Conservation (phyloP, 176 grass and related monocot genomes). For the Chrysopogon serrulatus region DNA sequence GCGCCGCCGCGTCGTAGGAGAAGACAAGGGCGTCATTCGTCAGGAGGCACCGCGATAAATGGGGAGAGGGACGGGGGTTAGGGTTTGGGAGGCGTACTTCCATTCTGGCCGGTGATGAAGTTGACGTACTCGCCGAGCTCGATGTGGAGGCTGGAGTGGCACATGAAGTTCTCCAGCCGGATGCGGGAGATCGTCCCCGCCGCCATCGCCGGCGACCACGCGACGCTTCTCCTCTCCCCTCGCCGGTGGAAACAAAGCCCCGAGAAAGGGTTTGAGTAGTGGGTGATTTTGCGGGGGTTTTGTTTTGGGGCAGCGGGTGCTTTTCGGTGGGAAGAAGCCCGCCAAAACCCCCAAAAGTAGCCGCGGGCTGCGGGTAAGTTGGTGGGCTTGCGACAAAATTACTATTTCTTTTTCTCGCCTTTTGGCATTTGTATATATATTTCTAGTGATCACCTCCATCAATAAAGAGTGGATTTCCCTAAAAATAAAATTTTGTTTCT, state of each 20-base stretch:
- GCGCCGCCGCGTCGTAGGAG: background rate
- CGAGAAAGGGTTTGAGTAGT: background rate
- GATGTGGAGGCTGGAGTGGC: conserved; percentile 82
- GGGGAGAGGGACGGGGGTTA: background rate
- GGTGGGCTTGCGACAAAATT: too few species aligned
- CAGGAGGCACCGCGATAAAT: background rate
- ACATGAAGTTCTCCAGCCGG: conserved; percentile 96
- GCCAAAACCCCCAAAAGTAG: too few species aligned
- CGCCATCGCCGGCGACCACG: conserved; percentile 4
- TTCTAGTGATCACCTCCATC: too few species aligned
- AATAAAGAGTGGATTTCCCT: too few species aligned
- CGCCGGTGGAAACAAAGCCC: background rate
- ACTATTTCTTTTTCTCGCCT: too few species aligned
- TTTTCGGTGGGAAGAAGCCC: too few species aligned
- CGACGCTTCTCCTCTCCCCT: background rate
- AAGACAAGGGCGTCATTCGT: background rate
- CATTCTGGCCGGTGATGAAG: conserved; percentile 95
- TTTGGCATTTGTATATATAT: too few species aligned
- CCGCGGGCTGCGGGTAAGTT: too few species aligned
- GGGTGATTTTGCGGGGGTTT: background rate
- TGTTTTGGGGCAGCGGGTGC: too few species aligned
- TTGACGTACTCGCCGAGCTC: conserved; percentile 65
- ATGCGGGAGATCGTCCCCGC: conserved; percentile 71
- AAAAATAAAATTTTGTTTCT: too few species aligned
- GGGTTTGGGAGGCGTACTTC: conserved; percentile 60